phyloP scores from a whole-genome alignment of 2,329 filamentous ascomycete genomes.

The Fusarium domesticum region DNA sequence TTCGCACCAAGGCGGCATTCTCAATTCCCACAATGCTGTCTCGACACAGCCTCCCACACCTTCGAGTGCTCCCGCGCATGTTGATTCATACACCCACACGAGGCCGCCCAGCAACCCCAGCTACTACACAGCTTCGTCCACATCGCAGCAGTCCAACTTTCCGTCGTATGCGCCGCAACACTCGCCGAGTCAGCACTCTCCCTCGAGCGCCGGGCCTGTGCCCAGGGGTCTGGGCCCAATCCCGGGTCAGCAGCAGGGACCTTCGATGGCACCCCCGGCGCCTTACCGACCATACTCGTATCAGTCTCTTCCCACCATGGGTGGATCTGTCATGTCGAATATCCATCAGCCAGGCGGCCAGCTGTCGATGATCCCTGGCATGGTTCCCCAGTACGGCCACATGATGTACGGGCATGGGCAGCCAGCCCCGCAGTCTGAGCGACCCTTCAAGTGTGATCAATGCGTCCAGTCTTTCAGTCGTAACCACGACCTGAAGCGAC shows the following conservation, averaged over 20 bases:
- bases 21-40: slow-evolving; percentile 27
- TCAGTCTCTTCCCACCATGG: slow-evolving; percentile 58
- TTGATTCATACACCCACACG: slow-evolving; percentile 53
- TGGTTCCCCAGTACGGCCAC: slow-evolving; percentile 55
- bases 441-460: slow-evolving; percentile 91
- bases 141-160: slow-evolving; percentile 46
- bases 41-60: slow-evolving; percentile 46
- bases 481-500: slow-evolving; percentile 93
- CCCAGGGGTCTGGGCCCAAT: slow-evolving; percentile 39
- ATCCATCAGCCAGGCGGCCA: slow-evolving; percentile 70
- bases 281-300: slow-evolving; percentile 48
- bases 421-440: slow-evolving; percentile 59
- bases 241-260: slow-evolving; percentile 21
- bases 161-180: slow-evolving; percentile 41
- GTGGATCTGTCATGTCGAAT: slow-evolving; percentile 72
- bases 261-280: slow-evolving; percentile 47
- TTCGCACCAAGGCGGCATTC: slow-evolving; percentile 30
- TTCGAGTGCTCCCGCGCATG: slow-evolving; percentile 52
- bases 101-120: slow-evolving; percentile 56
- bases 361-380: slow-evolving; percentile 65
- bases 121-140: slow-evolving; percentile 57
- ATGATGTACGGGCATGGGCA: slow-evolving; percentile 60
- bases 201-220: slow-evolving; percentile 40
- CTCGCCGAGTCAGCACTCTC: slow-evolving; percentile 44
- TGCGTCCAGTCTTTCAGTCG: slow-evolving; percentile 93